Base-by-base conservation (phyloP, 768 basidiomycete genomes). In the Erythrobasidium yunnanense region DNA sequence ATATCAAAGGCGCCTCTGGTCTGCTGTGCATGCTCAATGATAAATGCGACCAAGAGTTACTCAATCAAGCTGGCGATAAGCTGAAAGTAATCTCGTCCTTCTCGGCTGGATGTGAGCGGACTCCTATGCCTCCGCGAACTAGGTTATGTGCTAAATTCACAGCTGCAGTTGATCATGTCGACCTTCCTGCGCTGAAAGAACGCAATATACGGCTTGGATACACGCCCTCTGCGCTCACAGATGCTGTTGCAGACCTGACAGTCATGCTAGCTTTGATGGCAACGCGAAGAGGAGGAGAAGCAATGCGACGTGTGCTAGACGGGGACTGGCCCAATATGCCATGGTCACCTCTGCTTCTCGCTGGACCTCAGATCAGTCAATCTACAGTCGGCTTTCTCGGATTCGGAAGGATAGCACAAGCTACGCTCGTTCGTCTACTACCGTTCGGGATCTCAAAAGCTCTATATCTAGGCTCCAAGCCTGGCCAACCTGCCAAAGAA, bases 181-280 rank as follows among this genome's bases (percentile, higher is more conserved):
- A 87, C 68, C 77, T 87, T 0, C 74, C 78, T 22, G 83, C 81
- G 30, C 76, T 85, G 5, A 80, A 83, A 11, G 77, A 81, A 70
- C 81, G 84, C 17, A 79, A 81, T 1, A 81, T 97, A 66, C 81
- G 80, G 50, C 75, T 96, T 4, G 95, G 95, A 5, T 89, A 90
- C 75, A 97, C 92, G 0, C 95, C 93, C 0, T 90, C 92, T 63
- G 87, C 96, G 4, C 81, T 99, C 17, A 92, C 87, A 3, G 89
- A 90, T 72, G 90, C 93, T 70, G 92, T 95, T 22, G 92, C 95
- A 18, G 95, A 99, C 75, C 75, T 88, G 7, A 83, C 85, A 0
- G 81, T 93, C 42, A 90, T 96, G 88, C 82, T 99, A 13, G 85
- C 85, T 0, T 80, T 99, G 27, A 96, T 96, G 91, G 91, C 92